A percentile compares a stretch with the other conserved stretches of the same genome.
Evolutionary conservation across 2,329 filamentous ascomycete genomes (phyloP).

Genomic region (Keithomyces neogunnii): DNA sequence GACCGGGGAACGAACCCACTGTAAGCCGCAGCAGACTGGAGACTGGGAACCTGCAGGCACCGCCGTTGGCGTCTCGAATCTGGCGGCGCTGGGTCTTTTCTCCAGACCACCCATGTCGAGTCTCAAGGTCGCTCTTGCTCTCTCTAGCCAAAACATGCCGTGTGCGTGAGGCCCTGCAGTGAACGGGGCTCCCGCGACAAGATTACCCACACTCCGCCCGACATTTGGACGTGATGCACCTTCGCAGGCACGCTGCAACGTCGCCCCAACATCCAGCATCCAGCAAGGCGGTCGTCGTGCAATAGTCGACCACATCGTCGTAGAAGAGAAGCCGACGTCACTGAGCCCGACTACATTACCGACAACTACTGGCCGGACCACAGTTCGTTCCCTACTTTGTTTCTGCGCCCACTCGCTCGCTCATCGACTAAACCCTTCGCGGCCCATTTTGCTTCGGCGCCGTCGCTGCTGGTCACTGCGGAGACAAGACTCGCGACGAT

Average conservation of each 20-base stretch:
- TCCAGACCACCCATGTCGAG: neutral
- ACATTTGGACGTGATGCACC: neutral
- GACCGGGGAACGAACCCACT: too few species aligned
- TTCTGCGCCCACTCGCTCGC: neutral
- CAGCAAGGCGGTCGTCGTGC: too few species aligned
- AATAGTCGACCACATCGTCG: too few species aligned
- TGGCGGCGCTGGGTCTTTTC: neutral
- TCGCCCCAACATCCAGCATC: neutral
- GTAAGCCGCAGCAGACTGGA: neutral
- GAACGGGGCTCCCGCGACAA: neutral
- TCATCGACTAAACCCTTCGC: neutral
- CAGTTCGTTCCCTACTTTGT: neutral
- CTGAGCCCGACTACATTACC: neutral
- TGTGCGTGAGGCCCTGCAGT: neutral
- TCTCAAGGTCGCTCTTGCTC: too few species aligned
- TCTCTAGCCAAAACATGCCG: too few species aligned
- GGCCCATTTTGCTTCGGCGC: neutral
- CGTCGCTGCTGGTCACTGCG: neutral
- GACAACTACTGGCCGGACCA: neutral
- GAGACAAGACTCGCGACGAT: neutral
- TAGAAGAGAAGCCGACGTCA: neutral
- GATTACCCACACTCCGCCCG: neutral
- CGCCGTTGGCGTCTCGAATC: neutral
- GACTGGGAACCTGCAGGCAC: neutral
- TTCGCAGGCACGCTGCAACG: neutral